These are phyloP conservation scores for Quercus ilex DNA, from an alignment of 306 rosid species.

Conservation along the genomic window DNA sequence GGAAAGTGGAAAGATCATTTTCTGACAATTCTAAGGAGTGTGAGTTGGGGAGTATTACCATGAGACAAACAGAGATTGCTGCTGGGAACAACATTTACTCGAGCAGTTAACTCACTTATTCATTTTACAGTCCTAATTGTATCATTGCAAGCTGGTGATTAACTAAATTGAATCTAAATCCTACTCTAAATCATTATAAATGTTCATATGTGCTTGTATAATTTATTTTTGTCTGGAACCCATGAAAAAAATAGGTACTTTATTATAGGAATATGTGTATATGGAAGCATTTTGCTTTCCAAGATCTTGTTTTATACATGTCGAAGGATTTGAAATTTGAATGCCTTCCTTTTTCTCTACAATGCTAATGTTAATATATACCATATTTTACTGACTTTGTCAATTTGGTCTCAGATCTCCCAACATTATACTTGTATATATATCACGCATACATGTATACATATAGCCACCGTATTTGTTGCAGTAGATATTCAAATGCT, in stretches of 20 bases:
- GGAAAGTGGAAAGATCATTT: constrained; percentile 48
- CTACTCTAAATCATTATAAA: neutral
- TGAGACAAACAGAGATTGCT: constrained; percentile 10
- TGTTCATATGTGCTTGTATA: neutral
- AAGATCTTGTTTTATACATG: neutral
- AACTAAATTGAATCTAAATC: neutral
- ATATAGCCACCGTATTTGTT: too few relatives aligned
- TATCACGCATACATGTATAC: too few relatives aligned
- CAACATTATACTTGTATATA: neutral
- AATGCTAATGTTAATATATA: neutral
- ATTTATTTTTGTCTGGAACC: neutral
- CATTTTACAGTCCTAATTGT: neutral
- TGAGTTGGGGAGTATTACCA: constrained; percentile 22
- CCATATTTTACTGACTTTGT: neutral
- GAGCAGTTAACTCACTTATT: neutral
- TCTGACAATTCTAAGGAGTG: constrained; percentile 21
- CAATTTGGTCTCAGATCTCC: neutral
- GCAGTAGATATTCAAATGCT: neutral
- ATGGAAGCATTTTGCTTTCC: neutral
- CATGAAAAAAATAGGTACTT: neutral
- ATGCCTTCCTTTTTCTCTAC: too few relatives aligned
- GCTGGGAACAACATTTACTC: neutral
- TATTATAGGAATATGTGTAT: neutral
- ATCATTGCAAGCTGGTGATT: neutral
- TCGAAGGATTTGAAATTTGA: neutral